A percentile compares a stretch with the other conserved stretches of the same genome.
phyloP scores from a whole-genome alignment of 345 rosid species.

The Lepidium aucheri region DNA sequence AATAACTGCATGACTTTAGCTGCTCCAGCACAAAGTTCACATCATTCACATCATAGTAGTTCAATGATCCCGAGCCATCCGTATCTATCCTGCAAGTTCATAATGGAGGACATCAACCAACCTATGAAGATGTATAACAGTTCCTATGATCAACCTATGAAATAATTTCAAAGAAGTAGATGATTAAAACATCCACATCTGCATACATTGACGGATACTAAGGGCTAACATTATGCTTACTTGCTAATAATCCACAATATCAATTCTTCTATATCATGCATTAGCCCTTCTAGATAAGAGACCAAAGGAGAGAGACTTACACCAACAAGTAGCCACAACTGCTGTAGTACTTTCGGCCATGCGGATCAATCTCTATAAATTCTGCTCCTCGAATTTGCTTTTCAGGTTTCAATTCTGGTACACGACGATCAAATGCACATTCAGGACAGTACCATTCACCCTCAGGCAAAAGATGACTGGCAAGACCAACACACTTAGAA shows the following conservation, averaged over 20 bases:
- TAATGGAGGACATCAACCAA: constrained; percentile 16
- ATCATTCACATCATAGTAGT: constrained; percentile 59
- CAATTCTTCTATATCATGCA: neutral
- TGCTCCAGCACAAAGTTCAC: constrained; percentile 49
- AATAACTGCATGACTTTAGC: constrained; percentile 48
- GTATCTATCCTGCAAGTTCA: constrained; percentile 70
- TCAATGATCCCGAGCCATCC: constrained; percentile 36
- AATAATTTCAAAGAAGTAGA: neutral
- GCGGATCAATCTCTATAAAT: constrained; percentile 67
- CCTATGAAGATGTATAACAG: constrained; percentile 5
- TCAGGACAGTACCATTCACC: constrained; percentile 99
- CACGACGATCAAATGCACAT: constrained; percentile 55
- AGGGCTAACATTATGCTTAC: neutral
- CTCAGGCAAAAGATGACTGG: constrained; percentile 72
- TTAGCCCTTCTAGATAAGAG: constrained; percentile 6
- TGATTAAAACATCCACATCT: neutral
- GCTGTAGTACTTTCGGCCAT: constrained; percentile 63
- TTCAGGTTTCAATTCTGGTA: constrained; percentile 44
- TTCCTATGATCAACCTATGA: constrained; percentile 2
- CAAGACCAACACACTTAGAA: constrained; percentile 90
- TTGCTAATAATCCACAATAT: neutral
- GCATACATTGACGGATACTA: neutral
- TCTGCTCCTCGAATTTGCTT: constrained; percentile 85
- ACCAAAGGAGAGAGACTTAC: constrained; percentile 52
- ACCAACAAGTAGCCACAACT: constrained; percentile 83